A percentile compares a stretch with the other conserved stretches of the same genome.
Evolutionary conservation across 306 rosid genomes (phyloP).

Genomic region (Glycine latifolia): DNA sequence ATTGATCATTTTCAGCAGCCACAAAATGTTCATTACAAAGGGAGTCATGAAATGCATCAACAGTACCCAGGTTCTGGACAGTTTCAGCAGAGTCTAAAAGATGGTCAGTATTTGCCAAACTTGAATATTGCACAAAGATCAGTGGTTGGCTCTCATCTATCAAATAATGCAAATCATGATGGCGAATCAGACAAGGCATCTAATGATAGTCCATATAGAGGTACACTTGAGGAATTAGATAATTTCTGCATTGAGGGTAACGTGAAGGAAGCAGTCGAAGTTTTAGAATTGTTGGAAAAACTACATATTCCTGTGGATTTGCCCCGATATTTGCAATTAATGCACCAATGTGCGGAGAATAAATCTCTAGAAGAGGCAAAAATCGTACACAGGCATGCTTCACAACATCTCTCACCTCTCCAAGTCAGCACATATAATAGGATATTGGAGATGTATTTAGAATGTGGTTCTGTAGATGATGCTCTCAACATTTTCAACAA

Average conservation of each 20-base stretch:
- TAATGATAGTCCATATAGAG: conserved; percentile 45
- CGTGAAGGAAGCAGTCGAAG: conserved; percentile 74
- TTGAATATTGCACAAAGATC: conserved; percentile 46
- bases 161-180: conserved; percentile 45
- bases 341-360: conserved; percentile 68
- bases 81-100: conserved; percentile 45
- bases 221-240: conserved; percentile 70
- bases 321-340: conserved; percentile 56
- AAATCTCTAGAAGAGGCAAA: conserved; percentile 74
- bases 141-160: conserved; percentile 45
- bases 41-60: conserved; percentile 41
- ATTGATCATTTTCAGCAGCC: conserved; percentile 42
- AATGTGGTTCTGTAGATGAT: conserved; percentile 80
- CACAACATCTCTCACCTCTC: conserved; percentile 58
- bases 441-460: conserved; percentile 77
- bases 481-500: conserved; percentile 61
- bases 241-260: conserved; percentile 70
- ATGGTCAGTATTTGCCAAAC: conserved; percentile 49
- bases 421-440: conserved; percentile 66
- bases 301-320: conserved; percentile 59
- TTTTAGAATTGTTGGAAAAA: conserved; percentile 61
- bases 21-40: conserved; percentile 33
- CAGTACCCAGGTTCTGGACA: conserved; percentile 50
- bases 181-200: conserved; percentile 45
- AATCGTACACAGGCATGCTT: conserved; percentile 53